Evolutionary conservation across 441 rosid species (phyloP), one percentile per base, ranked within the genome.

Genomic region (Eruca vesicaria): DNA sequence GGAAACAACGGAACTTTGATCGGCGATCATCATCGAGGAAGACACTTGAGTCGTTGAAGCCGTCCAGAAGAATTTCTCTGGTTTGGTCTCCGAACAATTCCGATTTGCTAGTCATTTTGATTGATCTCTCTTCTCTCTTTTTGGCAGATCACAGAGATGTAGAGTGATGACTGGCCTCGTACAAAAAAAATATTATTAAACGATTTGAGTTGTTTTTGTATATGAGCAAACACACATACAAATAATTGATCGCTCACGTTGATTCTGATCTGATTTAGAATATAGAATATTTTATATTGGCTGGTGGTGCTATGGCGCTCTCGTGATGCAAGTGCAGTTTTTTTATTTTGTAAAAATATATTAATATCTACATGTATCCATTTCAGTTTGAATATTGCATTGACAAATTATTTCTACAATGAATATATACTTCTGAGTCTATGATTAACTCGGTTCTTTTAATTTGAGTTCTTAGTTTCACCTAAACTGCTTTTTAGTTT

Each of bases 21-120:
- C 80, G 83, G 50, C 77, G 81, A 14, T 75, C 68, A 15, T 59
- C 72, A 62, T 18, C 16, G 69, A 59, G 11, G 64, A 50, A 50
- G 56, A 50, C 23, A 11, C 56, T 50, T 5, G 7, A 74, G 80
- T 88, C 82, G 81, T 79, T 75, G 63, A 81, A 63, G 63, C 85
- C 83, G 63, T 85, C 84, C 59, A 90, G 84, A 50, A 92, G 76
- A 29, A 79, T 73, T 64, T 90, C 94, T 76, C 86, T 87, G 68
- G 89, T 78, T 35, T 65, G 81, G 31, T 88, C 90, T 6, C 28
- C 69, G 52, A 79, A 78, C 12, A 86, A 75, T 14, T 82, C 86
- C 4, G 67, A 33, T 68, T 74, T 85, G 7, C 80, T 81, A 0
- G 84, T 86, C 93, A 88, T 88, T 21, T 84, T 28, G 26, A 21